Evolutionary conservation across 2,329 filamentous ascomycete species (phyloP).

Genomic region (Fusarium torreyae): DNA sequence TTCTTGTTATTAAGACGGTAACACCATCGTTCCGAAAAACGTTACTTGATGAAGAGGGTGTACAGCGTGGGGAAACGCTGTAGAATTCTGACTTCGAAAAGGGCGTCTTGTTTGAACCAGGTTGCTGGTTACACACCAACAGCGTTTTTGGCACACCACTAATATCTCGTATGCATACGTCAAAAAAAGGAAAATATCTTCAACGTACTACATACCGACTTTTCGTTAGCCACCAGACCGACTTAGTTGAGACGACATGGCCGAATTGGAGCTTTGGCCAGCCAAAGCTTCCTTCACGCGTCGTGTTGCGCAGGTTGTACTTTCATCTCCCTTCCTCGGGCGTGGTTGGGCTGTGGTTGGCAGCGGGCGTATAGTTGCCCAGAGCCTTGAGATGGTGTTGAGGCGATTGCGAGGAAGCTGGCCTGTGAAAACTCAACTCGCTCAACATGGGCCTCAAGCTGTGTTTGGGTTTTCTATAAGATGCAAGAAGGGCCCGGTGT

Average conservation of each 20-base stretch:
- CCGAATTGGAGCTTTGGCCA: too few relatives aligned
- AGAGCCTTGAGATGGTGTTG: slow-evolving; percentile 16
- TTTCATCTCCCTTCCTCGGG: neutral
- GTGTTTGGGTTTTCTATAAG: neutral
- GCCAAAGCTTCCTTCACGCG: neutral
- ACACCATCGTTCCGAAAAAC: neutral
- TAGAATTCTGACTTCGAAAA: neutral
- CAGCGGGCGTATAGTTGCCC: slow-evolving; percentile 6
- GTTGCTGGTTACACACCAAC: slow-evolving; percentile 18
- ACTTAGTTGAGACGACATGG: neutral
- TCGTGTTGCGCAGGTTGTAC: neutral
- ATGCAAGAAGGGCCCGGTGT: neutral
- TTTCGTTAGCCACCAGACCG: slow-evolving; percentile 7
- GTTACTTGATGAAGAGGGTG: slow-evolving; percentile 2
- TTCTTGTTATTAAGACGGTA: slow-evolving; percentile 18
- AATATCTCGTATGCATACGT: slow-evolving; percentile 21
- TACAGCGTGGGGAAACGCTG: neutral
- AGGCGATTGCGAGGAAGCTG: slow-evolving; percentile 1
- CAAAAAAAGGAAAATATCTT: slow-evolving; percentile 15
- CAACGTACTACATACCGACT: slow-evolving; percentile 13
- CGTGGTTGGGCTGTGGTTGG: slow-evolving; percentile 18
- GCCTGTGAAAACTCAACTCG: neutral
- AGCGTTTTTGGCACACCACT: neutral
- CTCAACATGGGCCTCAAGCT: neutral
- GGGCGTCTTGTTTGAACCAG: neutral